Evolutionary conservation across 2,329 filamentous ascomycete genomes (phyloP), one percentile per base, ranked within the genome.

Genomic region (Ophiocordyceps camponoti-leonardi): DNA sequence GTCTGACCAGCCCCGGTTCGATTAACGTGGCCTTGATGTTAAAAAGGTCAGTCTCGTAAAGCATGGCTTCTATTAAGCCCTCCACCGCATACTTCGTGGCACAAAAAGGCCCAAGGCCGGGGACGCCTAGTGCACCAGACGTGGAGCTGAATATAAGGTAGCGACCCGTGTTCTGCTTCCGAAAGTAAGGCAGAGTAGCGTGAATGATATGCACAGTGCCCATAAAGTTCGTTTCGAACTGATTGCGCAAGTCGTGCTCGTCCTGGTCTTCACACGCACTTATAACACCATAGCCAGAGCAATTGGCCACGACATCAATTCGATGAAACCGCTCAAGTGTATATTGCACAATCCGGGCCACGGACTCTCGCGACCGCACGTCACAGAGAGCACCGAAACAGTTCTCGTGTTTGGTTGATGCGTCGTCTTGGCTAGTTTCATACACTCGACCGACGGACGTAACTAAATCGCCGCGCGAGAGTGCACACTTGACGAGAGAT

Each of bases 221-320:
- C 71, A 94, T 90, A 63, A 95, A 94, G 63, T 98, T 98, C 20
- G 88, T 95, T 68, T 93, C 86, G 65, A 96, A 95, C 62, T 96
- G 92, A 56, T 94, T 90, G 48, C 87, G 83, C 53, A 96, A 76
- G 58, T 96, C 92, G 61, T 87, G 81, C 59, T 94, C 86, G 61
- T 95, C 87, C 66, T 96, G 92, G 64, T 96, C 92, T 64, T 96
- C 92, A 63, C 88, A 95, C 1, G 90, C 81, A 26, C 86, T 90
- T 53, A 96, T 94, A 45, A 98, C 87, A 45, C 88, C 90, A 64
- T 94, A 95, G 16, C 90, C 90, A 13, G 86, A 88, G 65, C 87
- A 94, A 62, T 94, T 96, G 54, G 83, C 88, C 47, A 96, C 82
- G 44, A 94, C 77, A 58, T 96, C 90, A 51, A 95, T 75, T 48